Base-by-base conservation (phyloP, 140 eudicot species). In the Flaveria floridana region DNA sequence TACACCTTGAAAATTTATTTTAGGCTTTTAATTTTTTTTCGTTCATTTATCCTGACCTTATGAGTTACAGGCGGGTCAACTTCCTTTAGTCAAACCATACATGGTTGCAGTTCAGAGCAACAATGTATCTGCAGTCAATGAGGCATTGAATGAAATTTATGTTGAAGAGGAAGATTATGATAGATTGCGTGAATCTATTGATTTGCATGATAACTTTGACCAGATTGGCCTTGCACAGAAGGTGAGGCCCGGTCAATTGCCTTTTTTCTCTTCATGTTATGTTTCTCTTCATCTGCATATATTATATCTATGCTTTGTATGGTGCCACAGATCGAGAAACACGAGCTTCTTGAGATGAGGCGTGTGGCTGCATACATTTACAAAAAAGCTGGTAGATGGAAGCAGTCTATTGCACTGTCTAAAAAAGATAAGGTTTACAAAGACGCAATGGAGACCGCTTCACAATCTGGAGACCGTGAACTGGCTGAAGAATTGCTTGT, bases 31-130 rank as follows among this genome's bases (percentile, higher is more conserved):
- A 21, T 11, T 7, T 19, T 10, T 16, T 18, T 1, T 39, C 9
- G 5, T 6, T 61, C 39, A 47, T 20, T 2, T 65, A 23, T 69
- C 65, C 70, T 65, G 61, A 3, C 73, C 1, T 46, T 34, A 66
- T 41, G 16, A 50, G 52, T 65, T 70, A 68, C 87, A 93, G 98
- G 99, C 99, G 6, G 99, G 97, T 26, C 92, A 90, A 82, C 85
- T 94, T 66, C 99, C 87, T 66, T 85, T 94, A 13, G 96, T 90
- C 77, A 94, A 94, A 82, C 97, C 99, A 41, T 94, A 94, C 81
- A 94, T 94, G 97, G 95, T 94, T 75, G 91, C 99, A 18, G 99
- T 94, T 76, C 97, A 94, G 80, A 94, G 99, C 90, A 94, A 94
- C 52, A 91, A 94, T 64, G 96, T 94, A 6, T 85, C 97, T 84